Conservation (phyloP, 1,139 yeast genomes). For the Blastobotrys proliferans region DNA sequence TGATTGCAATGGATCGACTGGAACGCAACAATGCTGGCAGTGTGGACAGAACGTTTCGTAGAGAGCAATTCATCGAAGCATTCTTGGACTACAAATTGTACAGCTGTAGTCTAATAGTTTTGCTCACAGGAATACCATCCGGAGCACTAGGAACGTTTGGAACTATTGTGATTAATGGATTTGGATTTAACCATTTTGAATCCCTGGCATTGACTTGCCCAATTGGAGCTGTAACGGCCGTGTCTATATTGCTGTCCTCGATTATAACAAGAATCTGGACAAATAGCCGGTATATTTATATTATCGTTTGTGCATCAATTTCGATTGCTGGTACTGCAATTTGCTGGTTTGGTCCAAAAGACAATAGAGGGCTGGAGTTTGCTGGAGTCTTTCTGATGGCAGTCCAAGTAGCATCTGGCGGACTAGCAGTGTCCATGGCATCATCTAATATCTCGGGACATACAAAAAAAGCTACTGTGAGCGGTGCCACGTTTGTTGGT, state of each 20-base stretch:
- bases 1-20: slow-evolving; percentile 14
- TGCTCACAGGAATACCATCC: slow-evolving; percentile 1
- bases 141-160: slow-evolving; percentile 19
- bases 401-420: not conserved
- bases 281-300: not conserved
- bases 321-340: slow-evolving; percentile 13
- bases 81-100: slow-evolving; percentile 29
- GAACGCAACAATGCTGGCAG: slow-evolving; percentile 12
- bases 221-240: slow-evolving; percentile 29
- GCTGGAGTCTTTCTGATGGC: slow-evolving; percentile 13
- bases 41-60: slow-evolving; percentile 46
- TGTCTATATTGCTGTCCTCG: not conserved
- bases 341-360: slow-evolving; percentile 13
- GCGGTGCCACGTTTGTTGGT: slow-evolving; percentile 55
- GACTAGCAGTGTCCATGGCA: slow-evolving; percentile 37
- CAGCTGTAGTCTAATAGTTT: not conserved
- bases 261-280: not conserved
- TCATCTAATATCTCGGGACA: slow-evolving; percentile 60
- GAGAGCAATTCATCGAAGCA: slow-evolving; percentile 39
- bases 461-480: slow-evolving; percentile 60
- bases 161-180: slow-evolving; percentile 20
- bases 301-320: not conserved
- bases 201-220: slow-evolving; percentile 40
- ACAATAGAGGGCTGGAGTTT: slow-evolving; percentile 9
- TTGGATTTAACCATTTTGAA: slow-evolving; percentile 39